These are phyloP conservation scores for Synchytrium microbalum DNA, from an alignment of 371 early-diverging fungal species.

Conservation along the genomic window DNA sequence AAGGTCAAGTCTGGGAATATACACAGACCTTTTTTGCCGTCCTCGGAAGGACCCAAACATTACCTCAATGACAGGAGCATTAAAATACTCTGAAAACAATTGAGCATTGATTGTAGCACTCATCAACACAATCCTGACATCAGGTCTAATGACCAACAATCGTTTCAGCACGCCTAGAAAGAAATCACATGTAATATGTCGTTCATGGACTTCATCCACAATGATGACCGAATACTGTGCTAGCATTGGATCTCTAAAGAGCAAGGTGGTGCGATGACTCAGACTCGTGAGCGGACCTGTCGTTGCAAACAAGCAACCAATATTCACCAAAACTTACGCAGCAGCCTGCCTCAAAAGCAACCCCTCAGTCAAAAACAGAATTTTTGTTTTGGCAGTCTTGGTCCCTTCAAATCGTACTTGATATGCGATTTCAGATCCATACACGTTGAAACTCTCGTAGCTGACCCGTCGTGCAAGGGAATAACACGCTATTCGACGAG, in stretches of 20 bases:
- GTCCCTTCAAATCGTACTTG: slow-evolving; percentile 64
- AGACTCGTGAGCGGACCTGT: not conserved
- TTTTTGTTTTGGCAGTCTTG: slow-evolving; percentile 52
- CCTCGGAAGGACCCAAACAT: not conserved
- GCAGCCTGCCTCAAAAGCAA: slow-evolving; percentile 63
- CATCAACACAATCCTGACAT: slow-evolving; percentile 91
- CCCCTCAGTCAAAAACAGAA: slow-evolving; percentile 71
- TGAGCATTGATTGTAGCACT: slow-evolving; percentile 94
- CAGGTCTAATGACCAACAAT: slow-evolving; percentile 57
- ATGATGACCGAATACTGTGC: slow-evolving; percentile 66
- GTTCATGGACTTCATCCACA: slow-evolving; percentile 97
- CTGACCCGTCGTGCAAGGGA: slow-evolving; percentile 74
- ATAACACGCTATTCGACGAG: slow-evolving; percentile 83
- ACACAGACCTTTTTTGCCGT: too few species aligned
- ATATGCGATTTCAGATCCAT: slow-evolving; percentile 60
- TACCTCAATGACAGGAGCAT: slow-evolving; percentile 37
- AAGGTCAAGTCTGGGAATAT: slow-evolving; percentile 16
- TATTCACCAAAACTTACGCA: not conserved
- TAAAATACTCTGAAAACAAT: slow-evolving; percentile 77
- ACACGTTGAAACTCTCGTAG: slow-evolving; percentile 58
- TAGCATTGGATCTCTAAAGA: slow-evolving; percentile 51
- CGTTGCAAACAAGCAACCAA: too few species aligned
- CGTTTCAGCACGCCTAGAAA: slow-evolving; percentile 88
- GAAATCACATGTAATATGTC: slow-evolving; percentile 80
- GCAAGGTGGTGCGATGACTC: not conserved